These are phyloP conservation scores for Keithomyces neogunnii DNA, from an alignment of 2,329 filamentous ascomycete genomes.

Conservation along the genomic window DNA sequence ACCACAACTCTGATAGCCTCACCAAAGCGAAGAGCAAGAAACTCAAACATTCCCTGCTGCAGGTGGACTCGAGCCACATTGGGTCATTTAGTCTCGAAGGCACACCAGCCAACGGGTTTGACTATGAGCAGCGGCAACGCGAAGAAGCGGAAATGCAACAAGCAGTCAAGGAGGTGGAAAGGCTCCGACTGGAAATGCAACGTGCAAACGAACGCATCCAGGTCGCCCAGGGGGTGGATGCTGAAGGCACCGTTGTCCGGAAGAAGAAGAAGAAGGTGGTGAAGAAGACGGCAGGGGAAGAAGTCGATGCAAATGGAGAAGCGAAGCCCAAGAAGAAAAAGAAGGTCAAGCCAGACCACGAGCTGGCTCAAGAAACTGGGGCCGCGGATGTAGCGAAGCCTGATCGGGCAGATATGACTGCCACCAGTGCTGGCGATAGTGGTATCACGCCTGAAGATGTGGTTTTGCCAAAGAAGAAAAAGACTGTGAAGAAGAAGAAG, in stretches of 20 bases:
- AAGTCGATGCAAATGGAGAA: conserved; percentile 13
- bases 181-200: conserved; percentile 82
- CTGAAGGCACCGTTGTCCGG: conserved; percentile 56
- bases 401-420: not conserved
- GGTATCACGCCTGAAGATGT: conserved; percentile 6
- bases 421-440: not conserved
- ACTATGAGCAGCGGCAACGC: conserved; percentile 58
- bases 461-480: conserved; percentile 37
- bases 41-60: conserved; percentile 58
- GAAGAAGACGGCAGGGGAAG: conserved; percentile 22
- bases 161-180: conserved; percentile 83
- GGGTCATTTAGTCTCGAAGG: conserved; percentile 60
- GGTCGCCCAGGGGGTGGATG: conserved; percentile 58
- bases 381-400: not conserved
- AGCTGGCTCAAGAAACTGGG: not conserved
- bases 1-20: conserved; percentile 39
- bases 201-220: conserved; percentile 67
- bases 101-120: conserved; percentile 30
- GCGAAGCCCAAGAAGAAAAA: conserved; percentile 45
- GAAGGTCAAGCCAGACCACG: conserved; percentile 15
- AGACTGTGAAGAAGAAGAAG: conserved; percentile 34
- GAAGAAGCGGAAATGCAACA: conserved; percentile 85
- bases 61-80: conserved; percentile 81
- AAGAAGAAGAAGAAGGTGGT: conserved; percentile 55
- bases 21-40: conserved; percentile 40